These are phyloP conservation scores for Beta vulgaris DNA, from an alignment of 148 eudicot genomes.

Conservation along the genomic window DNA sequence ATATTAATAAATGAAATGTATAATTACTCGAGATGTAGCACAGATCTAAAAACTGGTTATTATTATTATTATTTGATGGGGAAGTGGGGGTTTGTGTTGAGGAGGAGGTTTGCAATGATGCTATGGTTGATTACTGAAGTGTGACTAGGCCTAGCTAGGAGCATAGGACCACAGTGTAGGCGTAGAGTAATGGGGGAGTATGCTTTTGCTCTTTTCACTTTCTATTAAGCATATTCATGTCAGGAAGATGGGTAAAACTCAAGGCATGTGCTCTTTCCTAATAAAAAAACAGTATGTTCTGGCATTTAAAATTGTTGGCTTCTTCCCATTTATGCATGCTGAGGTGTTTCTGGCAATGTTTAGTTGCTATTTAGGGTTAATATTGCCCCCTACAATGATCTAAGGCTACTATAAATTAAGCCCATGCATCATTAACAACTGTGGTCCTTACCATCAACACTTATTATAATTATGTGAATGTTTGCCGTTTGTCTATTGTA, in stretches of 20 bases:
- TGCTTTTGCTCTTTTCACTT: background rate
- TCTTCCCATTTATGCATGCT: background rate
- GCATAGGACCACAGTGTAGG: slow-evolving; percentile 1
- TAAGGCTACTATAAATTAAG: background rate
- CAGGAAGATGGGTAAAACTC: background rate
- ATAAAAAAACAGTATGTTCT: background rate
- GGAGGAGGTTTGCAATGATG: too few relatives aligned
- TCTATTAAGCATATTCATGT: slow-evolving; percentile 2
- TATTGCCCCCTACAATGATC: slow-evolving; percentile 17
- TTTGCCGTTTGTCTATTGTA: too few relatives aligned
- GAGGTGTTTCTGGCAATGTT: slow-evolving; percentile 10
- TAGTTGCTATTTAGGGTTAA: slow-evolving; percentile 13
- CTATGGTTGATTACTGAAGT: background rate
- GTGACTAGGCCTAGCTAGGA: slow-evolving; percentile 1
- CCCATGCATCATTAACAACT: background rate
- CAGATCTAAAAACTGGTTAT: too few relatives aligned
- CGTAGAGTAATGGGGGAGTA: slow-evolving; percentile 5
- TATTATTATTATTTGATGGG: too few relatives aligned
- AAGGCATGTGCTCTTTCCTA: slow-evolving; percentile 14
- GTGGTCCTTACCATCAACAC: too few relatives aligned
- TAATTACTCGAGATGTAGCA: too few relatives aligned
- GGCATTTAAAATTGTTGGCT: slow-evolving; percentile 9
- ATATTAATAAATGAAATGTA: too few relatives aligned
- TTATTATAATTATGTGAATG: background rate
- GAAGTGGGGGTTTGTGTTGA: too few relatives aligned